Conservation (phyloP, 306 rosid species). For the Fragaria nilgerrensis region DNA sequence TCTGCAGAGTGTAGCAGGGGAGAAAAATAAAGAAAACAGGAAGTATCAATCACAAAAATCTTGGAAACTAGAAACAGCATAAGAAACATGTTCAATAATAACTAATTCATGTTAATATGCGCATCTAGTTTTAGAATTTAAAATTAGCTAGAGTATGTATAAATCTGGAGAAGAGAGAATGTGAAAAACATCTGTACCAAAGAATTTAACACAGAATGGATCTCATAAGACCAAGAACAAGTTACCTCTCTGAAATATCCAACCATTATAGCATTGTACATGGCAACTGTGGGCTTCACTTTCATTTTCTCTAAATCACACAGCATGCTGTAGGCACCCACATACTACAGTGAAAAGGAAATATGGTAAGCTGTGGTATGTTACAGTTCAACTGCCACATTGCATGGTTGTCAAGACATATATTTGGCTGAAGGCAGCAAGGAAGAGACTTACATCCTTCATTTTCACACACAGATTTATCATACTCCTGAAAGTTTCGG, state of each 20-base stretch:
- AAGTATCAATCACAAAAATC: slow-evolving; percentile 13
- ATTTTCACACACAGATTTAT: slow-evolving; percentile 54
- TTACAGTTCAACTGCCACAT: slow-evolving; percentile 14
- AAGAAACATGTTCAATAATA: slow-evolving; percentile 6
- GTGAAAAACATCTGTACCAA: neutral
- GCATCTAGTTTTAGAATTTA: no score
- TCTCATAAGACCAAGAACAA: slow-evolving; percentile 25
- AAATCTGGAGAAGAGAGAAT: neutral
- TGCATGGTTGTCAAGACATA: slow-evolving; percentile 7
- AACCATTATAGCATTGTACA: slow-evolving; percentile 84
- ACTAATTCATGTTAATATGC: neutral
- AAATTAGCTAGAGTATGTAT: neutral
- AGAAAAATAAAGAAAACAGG: neutral
- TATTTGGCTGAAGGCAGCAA: slow-evolving; percentile 2
- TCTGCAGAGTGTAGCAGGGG: slow-evolving; percentile 45
- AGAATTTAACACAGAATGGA: neutral
- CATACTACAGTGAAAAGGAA: slow-evolving; percentile 52
- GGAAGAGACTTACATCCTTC: slow-evolving; percentile 66
- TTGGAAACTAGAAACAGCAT: slow-evolving; percentile 9
- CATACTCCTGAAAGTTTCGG: slow-evolving; percentile 67
- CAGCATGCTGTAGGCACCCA: slow-evolving; percentile 60
- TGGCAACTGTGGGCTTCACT: slow-evolving; percentile 41
- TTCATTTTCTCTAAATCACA: slow-evolving; percentile 46
- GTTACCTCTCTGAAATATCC: slow-evolving; percentile 88
- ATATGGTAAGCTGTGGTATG: slow-evolving; percentile 12